Evolutionary conservation across 495 filamentous ascomycete species (phyloP).

Genomic region (Pseudomonodictys pantanalensis): DNA sequence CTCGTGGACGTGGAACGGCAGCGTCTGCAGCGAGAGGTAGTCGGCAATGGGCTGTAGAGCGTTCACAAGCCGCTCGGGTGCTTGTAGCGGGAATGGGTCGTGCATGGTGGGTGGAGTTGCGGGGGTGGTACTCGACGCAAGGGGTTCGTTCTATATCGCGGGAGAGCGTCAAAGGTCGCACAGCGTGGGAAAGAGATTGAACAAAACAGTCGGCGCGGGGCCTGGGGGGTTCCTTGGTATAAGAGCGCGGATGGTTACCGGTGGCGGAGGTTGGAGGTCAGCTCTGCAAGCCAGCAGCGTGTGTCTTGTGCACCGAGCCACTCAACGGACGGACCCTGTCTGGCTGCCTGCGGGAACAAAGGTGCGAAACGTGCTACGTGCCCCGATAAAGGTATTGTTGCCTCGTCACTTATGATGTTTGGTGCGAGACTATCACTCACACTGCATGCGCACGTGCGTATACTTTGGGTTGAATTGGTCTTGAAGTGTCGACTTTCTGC

Average conservation of each 20-base stretch:
- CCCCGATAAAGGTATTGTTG: too few species aligned
- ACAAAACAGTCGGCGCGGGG: not conserved
- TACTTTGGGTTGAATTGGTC: not conserved
- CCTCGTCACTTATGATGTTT: too few species aligned
- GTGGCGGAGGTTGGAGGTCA: not conserved
- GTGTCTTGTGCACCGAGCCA: not conserved
- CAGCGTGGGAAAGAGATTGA: not conserved
- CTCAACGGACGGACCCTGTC: not conserved
- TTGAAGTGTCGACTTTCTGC: not conserved
- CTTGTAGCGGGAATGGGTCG: constrained; percentile 64
- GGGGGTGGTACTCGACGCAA: constrained; percentile 21
- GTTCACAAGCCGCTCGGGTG: constrained; percentile 49
- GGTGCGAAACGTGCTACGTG: too few species aligned
- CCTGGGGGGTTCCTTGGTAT: not conserved
- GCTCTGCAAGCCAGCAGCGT: not conserved
- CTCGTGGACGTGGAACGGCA: constrained; percentile 88
- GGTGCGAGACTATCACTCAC: too few species aligned
- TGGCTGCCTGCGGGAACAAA: not conserved
- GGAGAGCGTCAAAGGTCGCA: not conserved
- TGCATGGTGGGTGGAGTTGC: constrained; percentile 50
- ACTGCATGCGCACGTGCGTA: too few species aligned
- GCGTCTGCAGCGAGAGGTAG: constrained; percentile 60
- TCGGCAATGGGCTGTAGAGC: constrained; percentile 58
- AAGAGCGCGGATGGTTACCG: not conserved
- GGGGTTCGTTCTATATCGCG: constrained; percentile 2